These are phyloP conservation scores for Lanzia echinophila DNA, from an alignment of 2,329 filamentous ascomycete genomes.

Conservation along the genomic window DNA sequence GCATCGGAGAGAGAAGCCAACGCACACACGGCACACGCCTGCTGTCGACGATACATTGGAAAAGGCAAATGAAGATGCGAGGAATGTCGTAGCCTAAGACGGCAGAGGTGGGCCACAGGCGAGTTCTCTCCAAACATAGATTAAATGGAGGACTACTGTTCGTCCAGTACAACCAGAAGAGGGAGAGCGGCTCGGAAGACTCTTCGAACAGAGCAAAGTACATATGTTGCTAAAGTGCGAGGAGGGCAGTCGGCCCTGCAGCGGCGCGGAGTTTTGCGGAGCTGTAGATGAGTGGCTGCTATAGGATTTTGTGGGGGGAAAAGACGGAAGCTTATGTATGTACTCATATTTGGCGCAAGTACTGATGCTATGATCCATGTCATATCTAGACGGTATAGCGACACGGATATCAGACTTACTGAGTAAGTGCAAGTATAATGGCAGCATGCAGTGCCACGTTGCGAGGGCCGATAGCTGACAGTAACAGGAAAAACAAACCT, in stretches of 20 bases:
- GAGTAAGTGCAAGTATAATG: not conserved
- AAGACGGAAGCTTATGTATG: constrained; percentile 15
- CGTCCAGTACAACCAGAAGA: constrained; percentile 67
- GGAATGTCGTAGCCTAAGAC: constrained; percentile 45
- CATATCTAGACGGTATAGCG: not conserved
- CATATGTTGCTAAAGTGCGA: constrained; percentile 58
- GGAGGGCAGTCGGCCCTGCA: constrained; percentile 8
- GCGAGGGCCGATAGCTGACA: too few relatives aligned
- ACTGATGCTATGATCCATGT: not conserved
- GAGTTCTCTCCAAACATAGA: constrained; percentile 50
- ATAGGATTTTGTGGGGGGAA: constrained; percentile 13
- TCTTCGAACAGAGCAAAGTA: constrained; percentile 56
- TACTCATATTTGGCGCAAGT: not conserved
- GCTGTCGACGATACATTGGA: constrained; percentile 72
- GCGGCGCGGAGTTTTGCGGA: constrained; percentile 7
- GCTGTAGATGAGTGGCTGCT: constrained; percentile 30
- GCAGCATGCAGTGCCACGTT: too few relatives aligned
- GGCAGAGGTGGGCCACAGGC: constrained; percentile 34
- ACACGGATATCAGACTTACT: not conserved
- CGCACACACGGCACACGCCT: constrained; percentile 70
- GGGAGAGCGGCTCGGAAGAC: constrained; percentile 42
- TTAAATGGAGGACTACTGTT: constrained; percentile 49
- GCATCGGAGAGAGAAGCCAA: constrained; percentile 46
- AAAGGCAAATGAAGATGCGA: constrained; percentile 73
- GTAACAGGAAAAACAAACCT: too few relatives aligned